phyloP scores from a whole-genome alignment of 805 yeast genomes.

The Ogataea polymorpha region DNA sequence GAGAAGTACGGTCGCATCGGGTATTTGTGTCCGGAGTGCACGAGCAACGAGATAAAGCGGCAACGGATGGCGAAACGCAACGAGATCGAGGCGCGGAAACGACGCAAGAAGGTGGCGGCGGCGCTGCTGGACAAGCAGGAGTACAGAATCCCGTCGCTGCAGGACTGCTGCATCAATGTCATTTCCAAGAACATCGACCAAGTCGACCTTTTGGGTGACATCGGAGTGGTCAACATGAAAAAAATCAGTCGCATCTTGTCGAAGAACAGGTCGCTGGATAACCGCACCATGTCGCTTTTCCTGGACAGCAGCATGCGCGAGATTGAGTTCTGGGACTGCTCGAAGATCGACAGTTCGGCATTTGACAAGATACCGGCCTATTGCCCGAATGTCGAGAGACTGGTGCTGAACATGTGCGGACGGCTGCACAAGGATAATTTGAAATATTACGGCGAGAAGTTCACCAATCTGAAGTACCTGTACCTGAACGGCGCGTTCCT shows the following conservation, averaged over 20 bases:
- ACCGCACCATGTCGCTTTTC: constrained; percentile 70
- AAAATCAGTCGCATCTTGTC: constrained; percentile 75
- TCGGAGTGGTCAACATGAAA: constrained; percentile 68
- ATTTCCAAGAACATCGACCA: constrained; percentile 66
- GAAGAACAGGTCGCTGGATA: constrained; percentile 75
- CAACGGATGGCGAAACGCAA: constrained; percentile 43
- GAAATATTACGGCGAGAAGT: constrained; percentile 55
- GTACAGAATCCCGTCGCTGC: constrained; percentile 64
- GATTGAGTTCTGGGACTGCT: constrained; percentile 90
- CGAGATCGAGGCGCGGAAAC: constrained; percentile 64
- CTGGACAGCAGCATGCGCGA: constrained; percentile 53
- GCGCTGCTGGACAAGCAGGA: constrained; percentile 75
- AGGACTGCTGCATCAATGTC: constrained; percentile 72
- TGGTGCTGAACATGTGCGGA: constrained; percentile 90
- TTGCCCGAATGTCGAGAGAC: constrained; percentile 66
- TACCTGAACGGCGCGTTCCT: constrained; percentile 89
- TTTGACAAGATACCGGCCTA: constrained; percentile 67
- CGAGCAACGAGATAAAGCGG: constrained; percentile 43
- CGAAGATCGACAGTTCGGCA: constrained; percentile 65
- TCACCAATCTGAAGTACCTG: constrained; percentile 51
- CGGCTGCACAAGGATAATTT: constrained; percentile 78
- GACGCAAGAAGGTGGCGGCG: constrained; percentile 75
- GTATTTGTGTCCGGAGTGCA: constrained; percentile 63
- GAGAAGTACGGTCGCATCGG: constrained; percentile 53
- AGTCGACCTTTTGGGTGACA: constrained; percentile 82